Evolutionary conservation across 306 rosid genomes (phyloP), one percentile per base, ranked within the genome.

Genomic region (Oemleria cerasiformis): DNA sequence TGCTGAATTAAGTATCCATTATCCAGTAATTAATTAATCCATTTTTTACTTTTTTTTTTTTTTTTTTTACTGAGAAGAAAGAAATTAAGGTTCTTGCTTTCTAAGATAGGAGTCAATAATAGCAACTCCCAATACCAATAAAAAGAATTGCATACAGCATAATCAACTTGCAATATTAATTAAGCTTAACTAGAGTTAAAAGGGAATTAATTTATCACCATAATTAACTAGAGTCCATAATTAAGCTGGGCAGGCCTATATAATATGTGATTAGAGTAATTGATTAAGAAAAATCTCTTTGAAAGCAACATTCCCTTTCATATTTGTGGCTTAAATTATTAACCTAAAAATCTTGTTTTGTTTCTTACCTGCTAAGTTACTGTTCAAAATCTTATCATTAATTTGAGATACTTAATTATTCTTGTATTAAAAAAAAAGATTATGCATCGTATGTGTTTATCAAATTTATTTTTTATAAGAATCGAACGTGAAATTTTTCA

Each of bases 341-440:
- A 66, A 78, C n/a, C 41, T 64, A 51, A 51, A 4, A 43, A 68
- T 55, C 48, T 17, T 55, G 34, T 57, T 20, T 49, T 19, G 65
- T 76, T 65, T 81, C 83, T 81, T 81, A 69, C 62, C 4, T 73
- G 51, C 53, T 61, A 77, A 81, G 83, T 69, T 48, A 45, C 72
- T 68, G 64, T 78, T 83, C 88, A 75, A 81, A 30, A 74, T 70
- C 83, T 74, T 79, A 84, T 77, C 85, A 25, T 16, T 45, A 38
- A 59, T 38, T 39, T 38, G 48, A 76, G 70, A 81, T 34, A 36
- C 63, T 43, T n/a, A n/a, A n/a, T n/a, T n/a, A n/a, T n/a, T n/a
- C n/a, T n/a, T n/a, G n/a, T n/a, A n/a, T n/a, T n/a, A n/a, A n/a
- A n/a, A n/a, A n/a, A n/a, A n/a, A n/a, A n/a, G n/a, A n/a, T n/a